These are phyloP conservation scores for Candida sonorensis DNA, from an alignment of 805 yeast species.

Conservation along the genomic window DNA sequence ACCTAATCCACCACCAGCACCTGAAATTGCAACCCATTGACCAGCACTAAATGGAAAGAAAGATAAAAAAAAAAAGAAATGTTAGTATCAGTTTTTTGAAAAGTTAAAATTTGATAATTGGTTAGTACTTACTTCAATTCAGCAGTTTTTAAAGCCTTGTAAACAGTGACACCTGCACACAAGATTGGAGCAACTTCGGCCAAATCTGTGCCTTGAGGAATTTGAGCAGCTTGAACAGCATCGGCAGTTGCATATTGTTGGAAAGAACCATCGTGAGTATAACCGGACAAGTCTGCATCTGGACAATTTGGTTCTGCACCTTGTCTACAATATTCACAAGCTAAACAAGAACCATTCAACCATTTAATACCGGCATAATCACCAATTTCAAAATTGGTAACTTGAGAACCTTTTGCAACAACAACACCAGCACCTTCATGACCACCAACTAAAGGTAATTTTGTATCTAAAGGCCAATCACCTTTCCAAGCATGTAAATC, in stretches of 20 bases:
- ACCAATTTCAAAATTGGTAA: conserved; percentile 66
- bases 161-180: conserved; percentile 89
- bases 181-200: conserved; percentile 75
- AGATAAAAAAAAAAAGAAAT: neutral
- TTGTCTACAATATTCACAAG: conserved; percentile 68
- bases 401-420: conserved; percentile 67
- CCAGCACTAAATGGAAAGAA: conserved; percentile 40
- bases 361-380: conserved; percentile 82
- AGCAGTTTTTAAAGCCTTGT: conserved; percentile 84
- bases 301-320: conserved; percentile 68
- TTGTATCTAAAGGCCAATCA: conserved; percentile 80
- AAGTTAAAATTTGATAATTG: neutral
- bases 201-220: conserved; percentile 68
- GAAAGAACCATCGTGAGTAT: conserved; percentile 87
- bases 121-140: conserved; percentile 41
- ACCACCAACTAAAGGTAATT: conserved; percentile 77
- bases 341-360: conserved; percentile 71
- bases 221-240: conserved; percentile 78
- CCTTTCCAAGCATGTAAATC: conserved; percentile 94
- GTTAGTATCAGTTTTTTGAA: neutral
- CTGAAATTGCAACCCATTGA: conserved; percentile 72
- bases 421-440: conserved; percentile 89
- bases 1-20: conserved; percentile 83
- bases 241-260: conserved; percentile 88
- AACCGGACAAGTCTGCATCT: conserved; percentile 70